A percentile compares a stretch with the other conserved stretches of the same genome.
Conservation (phyloP, 75 land plant species). For the Selaginella moellendorffii region DNA sequence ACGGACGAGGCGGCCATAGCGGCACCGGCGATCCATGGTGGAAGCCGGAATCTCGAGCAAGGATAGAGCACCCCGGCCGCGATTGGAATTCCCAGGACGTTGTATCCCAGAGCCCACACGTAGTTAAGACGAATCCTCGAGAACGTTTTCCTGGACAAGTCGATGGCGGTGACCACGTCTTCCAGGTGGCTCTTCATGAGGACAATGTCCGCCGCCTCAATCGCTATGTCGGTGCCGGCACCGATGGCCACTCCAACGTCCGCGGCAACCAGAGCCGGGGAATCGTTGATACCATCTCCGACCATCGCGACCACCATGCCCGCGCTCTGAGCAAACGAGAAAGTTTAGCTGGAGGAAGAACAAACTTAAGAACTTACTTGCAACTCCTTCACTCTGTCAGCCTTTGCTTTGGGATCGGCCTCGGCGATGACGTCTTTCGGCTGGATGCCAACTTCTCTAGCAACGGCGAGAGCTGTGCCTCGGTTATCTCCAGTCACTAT, state of each 20-base stretch:
- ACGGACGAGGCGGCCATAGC: conserved; percentile 96
- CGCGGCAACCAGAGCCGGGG: conserved; percentile 82
- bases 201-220: conserved; percentile 92
- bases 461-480: conserved; percentile 61
- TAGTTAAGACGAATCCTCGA: conserved; percentile 64
- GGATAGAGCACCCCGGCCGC: conserved; percentile 91
- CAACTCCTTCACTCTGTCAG: conserved; percentile 63
- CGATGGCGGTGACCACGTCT: conserved; percentile 86
- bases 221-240: conserved; percentile 91
- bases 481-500: conserved; percentile 73
- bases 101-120: conserved; percentile 90
- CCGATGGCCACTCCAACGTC: conserved; percentile 98
- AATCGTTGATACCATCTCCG: conserved; percentile 95
- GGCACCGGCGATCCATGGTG: conserved; percentile 96
- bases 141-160: conserved; percentile 74
- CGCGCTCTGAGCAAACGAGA: conserved; percentile 29
- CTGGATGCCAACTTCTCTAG: conserved; percentile 39
- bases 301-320: conserved; percentile 82
- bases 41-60: conserved; percentile 52
- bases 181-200: conserved; percentile 88
- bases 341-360: too few species aligned
- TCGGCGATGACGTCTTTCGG: conserved; percentile 47
- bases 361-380: too few species aligned
- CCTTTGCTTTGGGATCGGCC: conserved; percentile 56
- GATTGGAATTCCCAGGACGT: conserved; percentile 71